Evolutionary conservation across 768 basidiomycete species (phyloP), one percentile per base, ranked within the genome.

Genomic region (Lyophyllum shimeji): DNA sequence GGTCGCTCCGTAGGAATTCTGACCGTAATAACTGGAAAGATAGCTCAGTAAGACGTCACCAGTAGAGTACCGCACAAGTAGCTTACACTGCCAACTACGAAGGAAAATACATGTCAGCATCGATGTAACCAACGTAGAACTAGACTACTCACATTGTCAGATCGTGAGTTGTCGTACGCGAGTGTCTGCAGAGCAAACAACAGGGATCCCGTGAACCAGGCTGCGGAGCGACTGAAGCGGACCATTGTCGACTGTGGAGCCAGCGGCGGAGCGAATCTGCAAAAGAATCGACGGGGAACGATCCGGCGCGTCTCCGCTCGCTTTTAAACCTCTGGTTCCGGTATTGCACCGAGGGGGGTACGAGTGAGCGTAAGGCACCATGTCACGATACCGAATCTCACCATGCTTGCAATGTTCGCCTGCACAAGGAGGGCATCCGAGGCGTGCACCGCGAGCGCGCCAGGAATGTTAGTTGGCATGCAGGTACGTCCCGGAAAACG

Each of bases 1-100:
- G 3, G 72, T 74, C 12, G 86, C 87, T 34, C 89, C 86, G 58
- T 87, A 86, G 0, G 87, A 87, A 60, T 89, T 85, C 67, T 90
- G 86, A 53, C 87, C 89, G 82, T 84, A 88, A 65, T 87, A 89
- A 25, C 85, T 86, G 67, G 24, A 24, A 11, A 27, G 25, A 13
- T 25, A 33, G 40, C 52, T 55, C 53, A 39, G 46, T 42, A 17
- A 15, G 24, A 7, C 15, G 21, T 18, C 13, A 37, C 18, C 2
- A 50, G 1, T 21, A 2, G 8, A 17, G 3, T 3, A n/a, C n/a
- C n/a, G 18, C 39, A 2, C 3, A 7, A 24, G 18, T 21, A 31
- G 11, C 77, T 64, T 69, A 85, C 83, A 85, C 78, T 39, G 75
- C 85, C 46, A 84, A 75, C 85, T 85, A 24, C 9, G 33, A 37